These are phyloP conservation scores for Millerago galiae DNA, from an alignment of 805 yeast genomes.

Conservation along the genomic window DNA sequence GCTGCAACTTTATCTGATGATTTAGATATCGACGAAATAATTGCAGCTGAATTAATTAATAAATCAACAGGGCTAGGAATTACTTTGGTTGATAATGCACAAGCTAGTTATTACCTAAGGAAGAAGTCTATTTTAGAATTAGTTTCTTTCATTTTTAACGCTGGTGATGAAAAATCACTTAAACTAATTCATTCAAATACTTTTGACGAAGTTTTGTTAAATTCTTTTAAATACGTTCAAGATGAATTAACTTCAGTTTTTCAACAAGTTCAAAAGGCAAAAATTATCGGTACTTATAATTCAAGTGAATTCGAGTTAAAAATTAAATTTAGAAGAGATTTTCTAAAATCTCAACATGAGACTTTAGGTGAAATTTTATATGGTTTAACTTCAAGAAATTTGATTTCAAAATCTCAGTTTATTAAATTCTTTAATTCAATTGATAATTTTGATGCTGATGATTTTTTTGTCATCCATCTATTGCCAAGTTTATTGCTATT, in stretches of 20 bases:
- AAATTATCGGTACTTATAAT: slow-evolving; percentile 46
- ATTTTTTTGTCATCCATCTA: slow-evolving; percentile 56
- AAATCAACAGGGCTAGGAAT: slow-evolving; percentile 42
- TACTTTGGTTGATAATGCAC: slow-evolving; percentile 52
- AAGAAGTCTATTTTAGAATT: slow-evolving; percentile 70
- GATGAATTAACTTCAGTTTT: slow-evolving; percentile 46
- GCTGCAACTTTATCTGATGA: slow-evolving; percentile 56
- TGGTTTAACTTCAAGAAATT: slow-evolving; percentile 39
- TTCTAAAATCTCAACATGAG: slow-evolving; percentile 64
- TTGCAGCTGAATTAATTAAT: slow-evolving; percentile 63
- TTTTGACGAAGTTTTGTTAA: slow-evolving; percentile 39
- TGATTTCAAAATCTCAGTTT: slow-evolving; percentile 30
- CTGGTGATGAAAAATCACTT: slow-evolving; percentile 22
- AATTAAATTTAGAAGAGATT: slow-evolving; percentile 53
- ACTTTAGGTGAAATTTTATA: slow-evolving; percentile 57
- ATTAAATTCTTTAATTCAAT: slow-evolving; percentile 38
- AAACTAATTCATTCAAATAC: slow-evolving; percentile 15
- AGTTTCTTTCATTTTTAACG: slow-evolving; percentile 34
- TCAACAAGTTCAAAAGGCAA: slow-evolving; percentile 43
- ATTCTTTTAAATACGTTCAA: slow-evolving; percentile 55
- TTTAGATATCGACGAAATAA: slow-evolving; percentile 69
- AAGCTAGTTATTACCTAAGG: slow-evolving; percentile 61
- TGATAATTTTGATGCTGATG: slow-evolving; percentile 47
- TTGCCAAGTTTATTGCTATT: slow-evolving; percentile 52
- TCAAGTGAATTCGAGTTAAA: slow-evolving; percentile 39